Evolutionary conservation across 805 yeast species (phyloP).

Genomic region (Metschnikowia proteae): DNA sequence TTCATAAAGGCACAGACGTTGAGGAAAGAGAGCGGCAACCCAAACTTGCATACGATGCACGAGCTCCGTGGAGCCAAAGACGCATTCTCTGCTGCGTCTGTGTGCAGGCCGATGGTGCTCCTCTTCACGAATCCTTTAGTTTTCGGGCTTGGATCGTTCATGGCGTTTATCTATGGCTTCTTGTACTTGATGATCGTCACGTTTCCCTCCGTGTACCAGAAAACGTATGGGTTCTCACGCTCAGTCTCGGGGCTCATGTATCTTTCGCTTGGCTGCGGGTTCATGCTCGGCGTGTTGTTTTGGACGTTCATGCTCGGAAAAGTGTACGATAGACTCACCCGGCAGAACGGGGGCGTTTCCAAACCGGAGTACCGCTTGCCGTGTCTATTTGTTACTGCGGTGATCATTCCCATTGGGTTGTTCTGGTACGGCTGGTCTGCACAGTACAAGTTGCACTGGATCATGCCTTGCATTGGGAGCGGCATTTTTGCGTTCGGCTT

Average conservation of each 20-base stretch:
- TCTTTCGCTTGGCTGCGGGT: conserved; percentile 38
- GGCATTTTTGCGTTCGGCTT: conserved; percentile 36
- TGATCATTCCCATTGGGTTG: conserved; percentile 35
- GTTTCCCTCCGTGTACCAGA: conserved; percentile 31
- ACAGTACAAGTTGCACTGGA: conserved; percentile 34
- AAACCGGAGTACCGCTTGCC: conserved; percentile 40
- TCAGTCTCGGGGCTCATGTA: conserved; percentile 36
- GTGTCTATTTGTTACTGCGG: conserved; percentile 30
- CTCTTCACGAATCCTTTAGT: conserved; percentile 37
- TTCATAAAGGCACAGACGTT: conserved; percentile 25
- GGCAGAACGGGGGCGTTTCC: conserved; percentile 28
- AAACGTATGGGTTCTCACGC: conserved; percentile 31
- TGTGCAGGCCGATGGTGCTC: conserved; percentile 32
- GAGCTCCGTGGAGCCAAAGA: conserved; percentile 29
- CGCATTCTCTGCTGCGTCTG: conserved; percentile 22
- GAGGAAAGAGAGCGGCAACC: conserved; percentile 33
- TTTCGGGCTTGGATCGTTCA: conserved; percentile 37
- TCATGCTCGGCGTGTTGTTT: conserved; percentile 27
- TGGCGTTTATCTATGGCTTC: conserved; percentile 42
- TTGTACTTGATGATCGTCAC: conserved; percentile 40
- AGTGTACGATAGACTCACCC: conserved; percentile 24
- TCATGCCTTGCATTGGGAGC: conserved; percentile 35
- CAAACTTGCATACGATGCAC: conserved; percentile 35
- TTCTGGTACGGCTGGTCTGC: conserved; percentile 43
- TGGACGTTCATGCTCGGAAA: conserved; percentile 29